Conservation (phyloP, 1,284 basidiomycete genomes). For the Papiliotrema laurentii region DNA sequence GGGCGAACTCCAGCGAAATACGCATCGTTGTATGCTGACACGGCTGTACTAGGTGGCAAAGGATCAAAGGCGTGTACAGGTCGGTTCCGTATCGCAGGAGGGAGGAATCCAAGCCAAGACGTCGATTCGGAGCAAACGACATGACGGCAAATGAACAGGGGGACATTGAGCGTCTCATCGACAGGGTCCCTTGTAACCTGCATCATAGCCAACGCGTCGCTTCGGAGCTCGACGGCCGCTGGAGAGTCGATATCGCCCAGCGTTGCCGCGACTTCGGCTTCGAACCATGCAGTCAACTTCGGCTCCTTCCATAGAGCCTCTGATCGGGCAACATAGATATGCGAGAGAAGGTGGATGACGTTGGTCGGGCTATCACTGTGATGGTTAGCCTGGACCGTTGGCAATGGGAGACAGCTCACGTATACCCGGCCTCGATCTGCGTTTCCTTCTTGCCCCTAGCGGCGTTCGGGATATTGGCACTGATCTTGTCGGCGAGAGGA, state of each 20-base stretch:
- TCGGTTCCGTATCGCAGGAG: slow-evolving; percentile 51
- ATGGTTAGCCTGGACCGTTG: slow-evolving; percentile 26
- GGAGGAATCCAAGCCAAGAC: slow-evolving; percentile 66
- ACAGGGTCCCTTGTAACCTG: slow-evolving; percentile 40
- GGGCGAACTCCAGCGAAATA: slow-evolving; percentile 61
- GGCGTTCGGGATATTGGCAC: slow-evolving; percentile 59
- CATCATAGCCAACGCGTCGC: slow-evolving; percentile 44
- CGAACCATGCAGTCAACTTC: slow-evolving; percentile 64
- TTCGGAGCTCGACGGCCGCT: slow-evolving; percentile 20
- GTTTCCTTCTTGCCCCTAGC: slow-evolving; percentile 62
- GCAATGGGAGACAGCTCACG: slow-evolving; percentile 49
- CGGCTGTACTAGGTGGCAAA: slow-evolving; percentile 60
- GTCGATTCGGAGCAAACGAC: slow-evolving; percentile 62
- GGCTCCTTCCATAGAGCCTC: slow-evolving; percentile 74
- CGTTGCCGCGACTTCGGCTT: slow-evolving; percentile 46
- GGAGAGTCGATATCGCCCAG: slow-evolving; percentile 24
- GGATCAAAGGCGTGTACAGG: slow-evolving; percentile 69
- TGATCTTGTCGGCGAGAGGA: slow-evolving; percentile 75
- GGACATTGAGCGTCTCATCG: slow-evolving; percentile 27
- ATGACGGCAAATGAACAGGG: slow-evolving; percentile 63
- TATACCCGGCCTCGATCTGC: slow-evolving; percentile 62
- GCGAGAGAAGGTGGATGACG: slow-evolving; percentile 61
- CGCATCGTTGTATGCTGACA: slow-evolving; percentile 60
- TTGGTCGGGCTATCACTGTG: slow-evolving; percentile 48
- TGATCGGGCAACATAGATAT: slow-evolving; percentile 77